phyloP scores from a whole-genome alignment of 176 grass and related monocot species.

The Ensete glaucum region DNA sequence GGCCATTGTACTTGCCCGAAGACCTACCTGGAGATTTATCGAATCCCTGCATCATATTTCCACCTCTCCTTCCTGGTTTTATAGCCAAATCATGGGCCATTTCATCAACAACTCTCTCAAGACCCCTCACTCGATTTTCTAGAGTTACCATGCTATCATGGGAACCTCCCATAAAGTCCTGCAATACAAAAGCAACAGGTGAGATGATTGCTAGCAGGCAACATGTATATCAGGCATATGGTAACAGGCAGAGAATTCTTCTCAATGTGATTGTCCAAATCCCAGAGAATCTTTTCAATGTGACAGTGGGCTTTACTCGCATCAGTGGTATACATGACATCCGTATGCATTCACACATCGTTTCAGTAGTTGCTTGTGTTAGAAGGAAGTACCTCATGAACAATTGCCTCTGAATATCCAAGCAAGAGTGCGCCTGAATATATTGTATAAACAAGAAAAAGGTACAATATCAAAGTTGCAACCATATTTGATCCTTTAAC shows the following conservation, averaged over 20 bases:
- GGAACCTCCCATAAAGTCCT: conserved; percentile 99
- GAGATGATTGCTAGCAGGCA: background rate
- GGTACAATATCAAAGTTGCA: too few relatives aligned
- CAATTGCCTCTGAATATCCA: too few relatives aligned
- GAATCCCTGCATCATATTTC: conserved; percentile 46
- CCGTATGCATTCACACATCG: too few relatives aligned
- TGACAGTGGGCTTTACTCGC: too few relatives aligned
- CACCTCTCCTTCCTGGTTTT: conserved; percentile 62
- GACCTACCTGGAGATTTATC: conserved; percentile 77
- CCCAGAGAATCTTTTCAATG: background rate
- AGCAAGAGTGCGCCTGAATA: too few relatives aligned
- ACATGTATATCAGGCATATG: too few relatives aligned
- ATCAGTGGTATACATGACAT: too few relatives aligned
- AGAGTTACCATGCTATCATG: conserved; percentile 95
- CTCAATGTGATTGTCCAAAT: background rate
- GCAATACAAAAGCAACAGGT: conserved; percentile 10
- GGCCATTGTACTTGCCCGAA: conserved; percentile 68
- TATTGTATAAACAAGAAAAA: too few relatives aligned
- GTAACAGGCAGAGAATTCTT: too few relatives aligned
- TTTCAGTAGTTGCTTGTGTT: too few relatives aligned
- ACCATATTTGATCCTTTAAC: too few relatives aligned
- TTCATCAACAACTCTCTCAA: conserved; percentile 90
- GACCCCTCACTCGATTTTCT: conserved; percentile 84
- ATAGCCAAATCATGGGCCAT: conserved; percentile 81
- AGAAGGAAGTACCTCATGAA: too few relatives aligned